phyloP scores from a whole-genome alignment of 495 filamentous ascomycete genomes.

The Haplographium delicatum region DNA sequence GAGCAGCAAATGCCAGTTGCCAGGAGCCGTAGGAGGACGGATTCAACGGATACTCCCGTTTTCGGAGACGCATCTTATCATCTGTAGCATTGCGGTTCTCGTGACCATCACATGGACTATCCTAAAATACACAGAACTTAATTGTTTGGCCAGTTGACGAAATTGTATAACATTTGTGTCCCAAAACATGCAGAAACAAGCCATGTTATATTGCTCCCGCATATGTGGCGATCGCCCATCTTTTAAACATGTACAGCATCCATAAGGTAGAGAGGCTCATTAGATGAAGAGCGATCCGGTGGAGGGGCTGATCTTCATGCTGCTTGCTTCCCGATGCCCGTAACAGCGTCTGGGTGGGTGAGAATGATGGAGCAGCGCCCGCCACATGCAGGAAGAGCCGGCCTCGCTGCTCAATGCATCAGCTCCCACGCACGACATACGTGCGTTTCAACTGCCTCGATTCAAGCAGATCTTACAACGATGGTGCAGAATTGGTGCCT shows the following conservation, averaged over 20 bases:
- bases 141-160: conserved; percentile 1
- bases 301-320: conserved; percentile 6
- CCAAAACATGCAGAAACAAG: conserved; percentile 14
- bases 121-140: neutral
- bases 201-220: conserved; percentile 16
- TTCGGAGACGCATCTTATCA: conserved; percentile 9
- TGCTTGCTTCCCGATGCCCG: conserved; percentile 11
- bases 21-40: neutral
- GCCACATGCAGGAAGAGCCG: conserved; percentile 11
- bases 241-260: conserved; percentile 14
- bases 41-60: conserved; percentile 19
- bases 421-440: conserved; percentile 21
- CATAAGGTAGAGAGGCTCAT: neutral
- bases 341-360: neutral
- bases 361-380: conserved; percentile 1
- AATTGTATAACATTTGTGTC: conserved; percentile 20
- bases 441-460: conserved; percentile 21
- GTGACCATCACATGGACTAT: conserved; percentile 22
- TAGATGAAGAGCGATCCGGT: neutral
- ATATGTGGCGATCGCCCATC: conserved; percentile 10
- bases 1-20: no score
- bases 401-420: conserved; percentile 3
- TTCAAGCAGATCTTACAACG: conserved; percentile 20
- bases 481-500: conserved; percentile 20
- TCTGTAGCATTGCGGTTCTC: conserved; percentile 14